Conservation (phyloP, 257 asterid genomes). For the Thymus mandschuricus region DNA sequence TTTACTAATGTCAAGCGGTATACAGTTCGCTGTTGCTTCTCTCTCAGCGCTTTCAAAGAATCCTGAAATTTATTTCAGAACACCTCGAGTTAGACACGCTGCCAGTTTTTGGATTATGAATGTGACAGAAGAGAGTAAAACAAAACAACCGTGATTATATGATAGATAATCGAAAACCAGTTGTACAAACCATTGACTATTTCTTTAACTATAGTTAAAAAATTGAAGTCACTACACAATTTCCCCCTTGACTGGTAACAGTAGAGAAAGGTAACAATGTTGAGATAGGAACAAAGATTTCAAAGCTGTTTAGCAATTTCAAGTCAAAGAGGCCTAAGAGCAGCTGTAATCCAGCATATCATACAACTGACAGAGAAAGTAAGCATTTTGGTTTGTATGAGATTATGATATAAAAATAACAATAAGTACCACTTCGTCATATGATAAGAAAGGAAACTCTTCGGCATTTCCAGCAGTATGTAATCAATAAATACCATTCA, state of each 20-base stretch:
- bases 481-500: background rate
- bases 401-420: background rate
- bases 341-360: background rate
- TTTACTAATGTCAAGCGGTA: constrained; percentile 93
- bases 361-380: background rate
- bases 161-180: background rate
- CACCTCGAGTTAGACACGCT: constrained; percentile 20
- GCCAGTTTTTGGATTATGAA: background rate
- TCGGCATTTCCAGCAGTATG: background rate
- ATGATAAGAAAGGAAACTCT: background rate
- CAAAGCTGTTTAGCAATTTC: constrained; percentile 2
- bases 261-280: background rate
- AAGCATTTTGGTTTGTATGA: background rate
- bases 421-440: constrained; percentile 6
- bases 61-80: constrained; percentile 51
- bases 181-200: background rate
- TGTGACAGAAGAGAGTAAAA: background rate
- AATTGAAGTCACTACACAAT: too few species aligned
- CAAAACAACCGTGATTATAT: constrained; percentile 1
- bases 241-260: background rate
- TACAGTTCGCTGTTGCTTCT: constrained; percentile 92
- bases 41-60: constrained; percentile 84
- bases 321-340: background rate
- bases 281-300: background rate
- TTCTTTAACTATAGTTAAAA: constrained; percentile 10